Percentiles rank a stretch among this genome's conserved stretches.
Conservation (phyloP, 345 rosid genomes). For the Noccaea caerulescens region DNA sequence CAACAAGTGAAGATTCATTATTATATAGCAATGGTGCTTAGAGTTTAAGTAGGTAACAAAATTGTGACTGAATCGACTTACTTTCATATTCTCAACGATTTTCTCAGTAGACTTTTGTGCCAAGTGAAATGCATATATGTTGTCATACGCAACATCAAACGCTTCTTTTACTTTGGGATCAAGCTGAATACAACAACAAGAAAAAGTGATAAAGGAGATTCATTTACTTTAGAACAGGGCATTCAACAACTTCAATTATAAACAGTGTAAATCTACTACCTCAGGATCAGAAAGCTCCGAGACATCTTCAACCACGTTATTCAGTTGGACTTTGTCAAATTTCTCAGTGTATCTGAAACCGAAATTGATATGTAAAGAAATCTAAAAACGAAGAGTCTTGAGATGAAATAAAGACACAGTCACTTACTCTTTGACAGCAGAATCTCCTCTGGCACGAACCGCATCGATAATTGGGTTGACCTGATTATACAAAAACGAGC, state of each 20-base stretch:
- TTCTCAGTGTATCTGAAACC: conserved; percentile 68
- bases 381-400: background rate
- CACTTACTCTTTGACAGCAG: conserved; percentile 79
- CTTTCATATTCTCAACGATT: conserved; percentile 81
- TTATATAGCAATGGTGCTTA: background rate
- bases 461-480: conserved; percentile 83
- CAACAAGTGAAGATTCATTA: background rate
- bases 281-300: conserved; percentile 69
- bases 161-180: conserved; percentile 66
- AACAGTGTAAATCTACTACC: conserved; percentile 46
- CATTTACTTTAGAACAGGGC: too few relatives aligned
- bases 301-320: conserved; percentile 61
- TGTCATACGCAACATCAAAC: conserved; percentile 87
- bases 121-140: conserved; percentile 84
- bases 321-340: conserved; percentile 77
- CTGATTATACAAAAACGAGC: conserved; percentile 34
- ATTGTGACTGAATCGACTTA: conserved; percentile 43
- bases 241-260: background rate
- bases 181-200: conserved; percentile 54
- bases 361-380: background rate
- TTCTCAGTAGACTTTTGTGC: conserved; percentile 74
- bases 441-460: conserved; percentile 73
- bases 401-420: conserved; percentile 14
- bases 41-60: conserved; percentile 24
- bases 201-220: background rate